Base-by-base conservation (phyloP, 768 basidiomycete species). In the Gloeopeniophorella convolvens region DNA sequence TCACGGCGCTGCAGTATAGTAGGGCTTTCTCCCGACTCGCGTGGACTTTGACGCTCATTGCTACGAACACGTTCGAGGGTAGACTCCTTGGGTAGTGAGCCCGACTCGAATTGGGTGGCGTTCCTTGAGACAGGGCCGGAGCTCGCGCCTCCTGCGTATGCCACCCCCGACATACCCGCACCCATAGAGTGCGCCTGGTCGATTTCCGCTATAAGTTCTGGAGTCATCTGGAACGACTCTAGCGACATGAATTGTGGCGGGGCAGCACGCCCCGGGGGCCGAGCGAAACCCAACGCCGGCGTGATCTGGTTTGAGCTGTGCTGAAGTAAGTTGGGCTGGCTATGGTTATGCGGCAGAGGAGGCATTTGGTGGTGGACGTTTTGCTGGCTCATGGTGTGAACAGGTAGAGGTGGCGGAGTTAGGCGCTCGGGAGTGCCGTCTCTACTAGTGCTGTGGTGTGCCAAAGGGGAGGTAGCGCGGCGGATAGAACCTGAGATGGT, bases 381-480 rank as follows among this genome's bases (percentile, higher is more conserved):
- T 24, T 50, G 54, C 33, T 58, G 54, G 13, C 16, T 44, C 18
- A 55, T n/a, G 3, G 48, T 12, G 37, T 51, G 57, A 27, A 42
- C 39, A 15, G 54, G 39, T 1, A 34, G 27, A 32, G 55, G 43
- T 13, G 57, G 55, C 8, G 55, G 34, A 3, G 44, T 54, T 42
- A 54, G 37, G 20, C 41, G 42, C 20, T 51, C 56, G 12, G 56
- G 56, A 31, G 44, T 58, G 33, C 49, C 48, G 39, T 43, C 54
- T n/a, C 56, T 41, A 28, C 56, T 56, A 23, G 54, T 48, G 36
- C 42, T 55, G 30, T 16, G 45, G 18, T 48, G 56, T 15, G n/a
- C n/a, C n/a, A 50, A 45, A 20, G 57, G 57, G 23, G 57, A 58
- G 18, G 54, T 46, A n/a, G 45, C 54, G 18, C 48, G 55, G 24